phyloP scores from a whole-genome alignment of 2,329 filamentous ascomycete genomes.

The Ramularia endophylla region DNA sequence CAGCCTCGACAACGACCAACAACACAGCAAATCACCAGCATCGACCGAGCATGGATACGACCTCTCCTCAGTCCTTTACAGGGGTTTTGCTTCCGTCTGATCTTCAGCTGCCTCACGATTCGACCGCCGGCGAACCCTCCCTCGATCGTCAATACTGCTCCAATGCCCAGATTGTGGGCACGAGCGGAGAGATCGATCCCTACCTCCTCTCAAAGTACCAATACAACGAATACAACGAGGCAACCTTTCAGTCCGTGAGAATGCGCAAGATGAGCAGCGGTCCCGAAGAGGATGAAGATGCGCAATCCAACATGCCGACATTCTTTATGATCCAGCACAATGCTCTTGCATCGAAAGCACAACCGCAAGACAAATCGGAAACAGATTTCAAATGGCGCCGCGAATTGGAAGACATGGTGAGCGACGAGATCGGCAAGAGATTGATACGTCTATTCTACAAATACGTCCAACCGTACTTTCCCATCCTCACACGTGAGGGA shows the following conservation, averaged over 20 bases:
- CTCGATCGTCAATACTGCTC: constrained; percentile 28
- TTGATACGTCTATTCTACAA: constrained; percentile 37
- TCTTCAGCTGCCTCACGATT: constrained; percentile 23
- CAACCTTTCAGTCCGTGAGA: constrained; percentile 27
- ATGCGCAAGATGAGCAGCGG: constrained; percentile 28
- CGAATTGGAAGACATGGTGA: constrained; percentile 29
- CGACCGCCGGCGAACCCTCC: constrained; percentile 26
- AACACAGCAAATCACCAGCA: constrained; percentile 10
- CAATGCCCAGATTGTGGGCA: constrained; percentile 30
- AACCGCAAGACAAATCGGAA: constrained; percentile 26
- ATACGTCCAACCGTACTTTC: constrained; percentile 43
- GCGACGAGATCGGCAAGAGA: constrained; percentile 30
- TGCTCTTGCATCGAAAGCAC: constrained; percentile 30
- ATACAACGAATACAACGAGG: constrained; percentile 31
- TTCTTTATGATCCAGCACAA: constrained; percentile 34
- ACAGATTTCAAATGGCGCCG: constrained; percentile 23
- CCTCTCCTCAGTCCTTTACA: constrained; percentile 19
- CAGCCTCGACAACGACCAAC: constrained; percentile 18
- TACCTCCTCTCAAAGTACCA: constrained; percentile 29
- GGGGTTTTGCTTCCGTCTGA: constrained; percentile 14
- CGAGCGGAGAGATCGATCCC: constrained; percentile 30
- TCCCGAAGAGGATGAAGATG: constrained; percentile 12
- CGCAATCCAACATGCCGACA: constrained; percentile 20
- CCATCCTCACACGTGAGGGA: constrained; percentile 35
- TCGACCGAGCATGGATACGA: constrained; percentile 22